Evolutionary conservation across 2,329 filamentous ascomycete species (phyloP).

Genomic region (Stenocarpella maydis): DNA sequence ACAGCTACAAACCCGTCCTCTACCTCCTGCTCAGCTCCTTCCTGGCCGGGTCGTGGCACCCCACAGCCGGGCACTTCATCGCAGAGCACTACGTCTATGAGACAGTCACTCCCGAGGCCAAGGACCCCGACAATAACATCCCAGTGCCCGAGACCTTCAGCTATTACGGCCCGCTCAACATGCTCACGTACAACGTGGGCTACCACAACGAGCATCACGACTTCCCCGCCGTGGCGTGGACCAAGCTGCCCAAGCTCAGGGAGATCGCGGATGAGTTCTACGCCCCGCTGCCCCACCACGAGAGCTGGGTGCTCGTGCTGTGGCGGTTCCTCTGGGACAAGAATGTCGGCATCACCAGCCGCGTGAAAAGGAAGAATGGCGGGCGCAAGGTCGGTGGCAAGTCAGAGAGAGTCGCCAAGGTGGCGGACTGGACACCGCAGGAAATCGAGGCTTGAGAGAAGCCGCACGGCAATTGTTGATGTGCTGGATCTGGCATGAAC

Average conservation of each 20-base stretch:
- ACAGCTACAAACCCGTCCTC: conserved; percentile 69
- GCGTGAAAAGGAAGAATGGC: conserved; percentile 90
- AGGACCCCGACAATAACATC: conserved; percentile 65
- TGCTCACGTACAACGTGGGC: conserved; percentile 96
- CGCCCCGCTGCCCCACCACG: conserved; percentile 82
- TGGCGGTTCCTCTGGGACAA: conserved; percentile 96
- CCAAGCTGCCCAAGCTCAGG: conserved; percentile 78
- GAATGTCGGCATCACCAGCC: conserved; percentile 87
- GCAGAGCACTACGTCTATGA: conserved; percentile 93
- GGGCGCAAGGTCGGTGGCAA: conserved; percentile 63
- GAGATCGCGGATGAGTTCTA: conserved; percentile 91
- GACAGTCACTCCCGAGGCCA: conserved; percentile 63
- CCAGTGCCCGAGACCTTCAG: conserved; percentile 92
- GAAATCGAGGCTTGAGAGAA: conserved; percentile 69
- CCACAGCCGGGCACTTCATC: conserved; percentile 96
- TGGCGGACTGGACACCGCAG: conserved; percentile 68
- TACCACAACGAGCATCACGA: conserved; percentile 99
- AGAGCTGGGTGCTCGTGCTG: conserved; percentile 91
- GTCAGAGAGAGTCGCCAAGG: conserved; percentile 51
- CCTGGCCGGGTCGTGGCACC: conserved; percentile 91
- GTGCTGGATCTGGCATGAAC: not conserved
- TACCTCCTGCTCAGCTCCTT: conserved; percentile 93
- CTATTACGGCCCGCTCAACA: conserved; percentile 93
- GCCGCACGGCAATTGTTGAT: not conserved
- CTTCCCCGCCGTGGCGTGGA: conserved; percentile 97